Evolutionary conservation across 768 basidiomycete species (phyloP), one percentile per base, ranked within the genome.

Genomic region (Hypsizygus marmoreus): DNA sequence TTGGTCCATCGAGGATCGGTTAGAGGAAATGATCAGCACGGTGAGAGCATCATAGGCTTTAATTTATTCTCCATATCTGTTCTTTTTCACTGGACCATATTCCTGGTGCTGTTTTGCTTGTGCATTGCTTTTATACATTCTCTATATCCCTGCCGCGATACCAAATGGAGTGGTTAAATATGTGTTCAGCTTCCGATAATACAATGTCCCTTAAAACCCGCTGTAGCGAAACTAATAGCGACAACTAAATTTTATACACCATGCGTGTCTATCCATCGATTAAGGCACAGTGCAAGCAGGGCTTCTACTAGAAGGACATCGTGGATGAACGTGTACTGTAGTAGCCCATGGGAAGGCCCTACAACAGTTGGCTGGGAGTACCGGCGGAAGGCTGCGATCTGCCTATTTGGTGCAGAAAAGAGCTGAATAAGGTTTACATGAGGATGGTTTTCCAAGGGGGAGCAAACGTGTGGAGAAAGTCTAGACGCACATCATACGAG

Each of bases 1-100:
- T 49, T 84, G 83, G 81, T 84, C 83, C 16, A 77, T 88, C 6
- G 88, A 91, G 63, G 88, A 91, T 61, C 76, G 80, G 50, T 65
- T 88, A 43, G 88, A 91, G 50, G 80, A 81, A 49, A 83, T 90
- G 83, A 72, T 90, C 49, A 74, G 67, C 41, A 66, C 73, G 29
- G 72, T 77, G 59, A 64, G 63, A 45, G 49, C 51, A 31, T 56
- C 60, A 35, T 66, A 56, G 49, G 37, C 30, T 51, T 49, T 49
- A 37, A 39, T 23, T 40, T 37, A 47, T 54, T 43, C 58, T 49
- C 46, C 53, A 54, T 46, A 55, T 45, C 53, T 45, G 40, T 56
- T 59, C 57, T 53, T 29, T 51, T 47, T 59, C 51, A 48, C 49
- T 58, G 45, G 45, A 49, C 47, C 26, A 29, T 41, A 31, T 37